Evolutionary conservation across 257 asterid species (phyloP).

Genomic region (Catharanthus roseus): DNA sequence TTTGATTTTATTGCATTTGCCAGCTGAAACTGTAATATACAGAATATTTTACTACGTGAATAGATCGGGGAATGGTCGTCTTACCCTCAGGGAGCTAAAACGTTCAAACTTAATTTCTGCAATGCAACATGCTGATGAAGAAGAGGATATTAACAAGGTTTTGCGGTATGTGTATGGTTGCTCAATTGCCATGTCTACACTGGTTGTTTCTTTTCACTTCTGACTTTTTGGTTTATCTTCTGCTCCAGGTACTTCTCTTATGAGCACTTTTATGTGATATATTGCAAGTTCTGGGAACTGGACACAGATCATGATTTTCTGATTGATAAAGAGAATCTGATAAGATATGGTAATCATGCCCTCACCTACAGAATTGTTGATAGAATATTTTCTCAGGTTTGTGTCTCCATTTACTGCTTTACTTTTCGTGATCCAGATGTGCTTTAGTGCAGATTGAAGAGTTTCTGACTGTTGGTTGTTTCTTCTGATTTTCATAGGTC

Average conservation of each 20-base stretch:
- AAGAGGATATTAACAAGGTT: constrained; percentile 98
- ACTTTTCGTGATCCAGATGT: constrained; percentile 17
- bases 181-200: constrained; percentile 6
- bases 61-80: constrained; percentile 87
- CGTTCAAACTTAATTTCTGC: constrained; percentile 83
- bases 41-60: constrained; percentile 97
- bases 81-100: constrained; percentile 92
- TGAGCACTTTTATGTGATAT: constrained; percentile 97
- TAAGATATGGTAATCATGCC: constrained; percentile 97
- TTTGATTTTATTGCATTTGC: constrained; percentile 42
- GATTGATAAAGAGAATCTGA: constrained; percentile 96
- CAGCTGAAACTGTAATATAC: constrained; percentile 99
- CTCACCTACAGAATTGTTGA: constrained; percentile 99
- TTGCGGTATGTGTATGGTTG: constrained; percentile 53
- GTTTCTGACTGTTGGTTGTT: constrained; percentile 11
- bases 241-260: constrained; percentile 93
- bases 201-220: neutral
- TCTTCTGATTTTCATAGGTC: constrained; percentile 42
- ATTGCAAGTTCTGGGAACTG: constrained; percentile 99
- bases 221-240: constrained; percentile 16
- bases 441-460: constrained; percentile 19
- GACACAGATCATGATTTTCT: constrained; percentile 97
- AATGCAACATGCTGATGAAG: constrained; percentile 99
- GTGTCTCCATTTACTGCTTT: constrained; percentile 26
- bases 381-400: constrained; percentile 97